phyloP scores from a whole-genome alignment of 768 basidiomycete genomes.

The Mycena kentingensis region DNA sequence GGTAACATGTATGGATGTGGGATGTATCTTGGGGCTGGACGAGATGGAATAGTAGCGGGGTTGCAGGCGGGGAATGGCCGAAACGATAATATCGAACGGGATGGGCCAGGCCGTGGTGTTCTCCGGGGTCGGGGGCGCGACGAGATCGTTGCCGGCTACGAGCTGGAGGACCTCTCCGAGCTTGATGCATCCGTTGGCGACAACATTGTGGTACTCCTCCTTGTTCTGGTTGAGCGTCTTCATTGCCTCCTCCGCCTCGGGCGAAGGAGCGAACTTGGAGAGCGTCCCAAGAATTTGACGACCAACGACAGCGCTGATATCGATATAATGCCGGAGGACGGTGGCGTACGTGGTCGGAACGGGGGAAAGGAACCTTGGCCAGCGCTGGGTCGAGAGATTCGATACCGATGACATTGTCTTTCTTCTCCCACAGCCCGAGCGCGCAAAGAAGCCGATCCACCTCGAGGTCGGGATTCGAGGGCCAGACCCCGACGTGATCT shows the following conservation, averaged over 20 bases:
- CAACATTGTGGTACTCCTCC: slow-evolving; percentile 78
- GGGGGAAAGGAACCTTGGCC: slow-evolving; percentile 98
- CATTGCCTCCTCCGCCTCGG: slow-evolving; percentile 73
- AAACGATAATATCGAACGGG: slow-evolving; percentile 96
- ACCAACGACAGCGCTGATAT: slow-evolving; percentile 92
- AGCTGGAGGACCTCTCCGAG: slow-evolving; percentile 92
- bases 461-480: slow-evolving; percentile 89
- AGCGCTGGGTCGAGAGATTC: slow-evolving; percentile 97
- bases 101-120: slow-evolving; percentile 88
- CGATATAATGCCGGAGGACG: slow-evolving; percentile 95
- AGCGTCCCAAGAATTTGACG: slow-evolving; percentile 89
- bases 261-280: slow-evolving; percentile 84
- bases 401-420: slow-evolving; percentile 83
- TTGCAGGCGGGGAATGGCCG: slow-evolving; percentile 89
- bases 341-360: slow-evolving; percentile 93
- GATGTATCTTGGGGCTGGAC: slow-evolving; percentile 89
- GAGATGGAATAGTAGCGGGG: slow-evolving; percentile 99
- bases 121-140: slow-evolving; percentile 54
- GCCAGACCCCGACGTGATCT: slow-evolving; percentile 98
- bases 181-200: slow-evolving; percentile 83
- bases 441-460: slow-evolving; percentile 86
- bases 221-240: slow-evolving; percentile 83
- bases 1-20: slow-evolving; percentile 91
- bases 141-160: slow-evolving; percentile 79
- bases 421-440: slow-evolving; percentile 81